Percentiles rank a stretch among this genome's conserved stretches.
Conservation (phyloP, 148 eudicot species). For the Simmondsia chinensis region DNA sequence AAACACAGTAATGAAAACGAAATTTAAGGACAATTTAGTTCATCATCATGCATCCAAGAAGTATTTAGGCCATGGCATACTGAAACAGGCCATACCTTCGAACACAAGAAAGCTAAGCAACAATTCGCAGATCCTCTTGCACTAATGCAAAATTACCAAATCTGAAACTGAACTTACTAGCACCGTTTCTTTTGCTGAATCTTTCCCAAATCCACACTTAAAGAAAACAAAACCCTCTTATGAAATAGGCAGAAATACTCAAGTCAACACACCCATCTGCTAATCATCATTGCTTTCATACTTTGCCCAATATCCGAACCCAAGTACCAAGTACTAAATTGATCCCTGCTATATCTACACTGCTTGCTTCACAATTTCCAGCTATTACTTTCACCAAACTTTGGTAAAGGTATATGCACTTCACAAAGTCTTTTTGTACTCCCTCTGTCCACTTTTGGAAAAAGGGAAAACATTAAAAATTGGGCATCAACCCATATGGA, state of each 20-base stretch:
- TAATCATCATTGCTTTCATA: constrained; percentile 8
- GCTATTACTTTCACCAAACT: constrained; percentile 14
- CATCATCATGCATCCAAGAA: too few relatives aligned
- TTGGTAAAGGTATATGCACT: constrained; percentile 8
- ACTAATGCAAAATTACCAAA: too few relatives aligned
- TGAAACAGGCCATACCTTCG: constrained; percentile 1
- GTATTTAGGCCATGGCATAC: too few relatives aligned
- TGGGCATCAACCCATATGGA: constrained; percentile 12
- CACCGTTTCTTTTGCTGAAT: too few relatives aligned
- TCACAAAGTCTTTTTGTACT: constrained; percentile 9
- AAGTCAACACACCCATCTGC: constrained; percentile 12
- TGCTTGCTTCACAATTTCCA: constrained; percentile 13
- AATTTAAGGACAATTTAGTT: too few relatives aligned
- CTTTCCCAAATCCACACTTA: too few relatives aligned
- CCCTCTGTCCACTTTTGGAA: constrained; percentile 12
- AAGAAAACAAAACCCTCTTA: too few relatives aligned
- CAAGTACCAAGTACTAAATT: constrained; percentile 13
- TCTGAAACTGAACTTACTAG: too few relatives aligned
- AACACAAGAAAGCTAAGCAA: not conserved
- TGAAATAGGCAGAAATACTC: too few relatives aligned
- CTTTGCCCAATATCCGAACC: constrained; percentile 1
- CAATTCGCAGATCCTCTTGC: too few relatives aligned
- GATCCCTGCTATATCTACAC: constrained; percentile 12
- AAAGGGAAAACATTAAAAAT: constrained; percentile 11
- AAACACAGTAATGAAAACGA: too few relatives aligned